phyloP scores from a whole-genome alignment of 75 land plant species.

The Pseudotsuga menziesii region DNA sequence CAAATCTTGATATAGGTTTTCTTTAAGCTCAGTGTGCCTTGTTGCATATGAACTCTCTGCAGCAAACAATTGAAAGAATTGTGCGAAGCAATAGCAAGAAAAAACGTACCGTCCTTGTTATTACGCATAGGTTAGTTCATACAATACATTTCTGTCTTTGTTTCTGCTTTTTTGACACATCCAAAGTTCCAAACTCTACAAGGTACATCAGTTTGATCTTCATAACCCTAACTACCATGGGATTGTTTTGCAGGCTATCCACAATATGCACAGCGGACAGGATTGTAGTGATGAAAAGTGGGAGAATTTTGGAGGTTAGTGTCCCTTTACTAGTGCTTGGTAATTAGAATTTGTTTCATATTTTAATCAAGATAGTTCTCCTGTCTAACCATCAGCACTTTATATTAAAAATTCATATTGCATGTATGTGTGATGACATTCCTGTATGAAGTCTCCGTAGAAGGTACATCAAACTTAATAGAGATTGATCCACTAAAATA shows the following conservation, averaged over 20 bases:
- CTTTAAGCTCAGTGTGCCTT: not conserved
- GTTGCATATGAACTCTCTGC: conserved; percentile 1
- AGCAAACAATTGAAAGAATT: conserved; percentile 39
- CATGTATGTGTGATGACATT: not conserved
- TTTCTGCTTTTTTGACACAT: too few species aligned
- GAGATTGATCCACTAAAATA: too few species aligned
- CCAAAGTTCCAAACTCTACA: not conserved
- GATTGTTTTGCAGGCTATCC: conserved; percentile 57
- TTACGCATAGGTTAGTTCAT: conserved; percentile 80
- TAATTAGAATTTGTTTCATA: not conserved
- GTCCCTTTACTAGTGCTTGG: not conserved
- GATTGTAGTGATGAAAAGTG: conserved; percentile 86
- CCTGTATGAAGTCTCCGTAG: not conserved
- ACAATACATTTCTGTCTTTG: too few species aligned
- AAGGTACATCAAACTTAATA: too few species aligned
- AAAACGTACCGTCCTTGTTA: conserved; percentile 66
- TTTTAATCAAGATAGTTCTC: not conserved
- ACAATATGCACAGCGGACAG: conserved; percentile 86
- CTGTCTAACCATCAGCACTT: not conserved
- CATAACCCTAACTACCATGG: not conserved
- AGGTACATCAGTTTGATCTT: not conserved
- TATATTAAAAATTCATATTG: not conserved
- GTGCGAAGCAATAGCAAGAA: conserved; percentile 28
- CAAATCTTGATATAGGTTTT: not conserved
- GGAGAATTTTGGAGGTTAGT: conserved; percentile 73